phyloP scores from a whole-genome alignment of 2,329 filamentous ascomycete genomes.

The Cladosporium sp. region DNA sequence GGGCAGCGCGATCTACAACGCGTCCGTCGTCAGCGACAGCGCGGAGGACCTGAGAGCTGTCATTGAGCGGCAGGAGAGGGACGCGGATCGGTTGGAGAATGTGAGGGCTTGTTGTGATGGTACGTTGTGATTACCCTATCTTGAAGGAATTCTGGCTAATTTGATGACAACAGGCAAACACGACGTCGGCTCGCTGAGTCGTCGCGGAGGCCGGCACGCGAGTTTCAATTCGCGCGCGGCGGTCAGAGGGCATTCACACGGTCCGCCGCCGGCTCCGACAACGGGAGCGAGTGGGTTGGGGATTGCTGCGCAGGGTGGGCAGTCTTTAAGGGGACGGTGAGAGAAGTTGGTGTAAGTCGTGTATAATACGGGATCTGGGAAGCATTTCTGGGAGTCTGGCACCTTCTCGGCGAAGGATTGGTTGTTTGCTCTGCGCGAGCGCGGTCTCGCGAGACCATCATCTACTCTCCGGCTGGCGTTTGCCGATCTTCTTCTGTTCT shows the following conservation, averaged over 20 bases:
- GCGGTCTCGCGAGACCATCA: too few relatives aligned
- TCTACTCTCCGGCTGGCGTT: too few relatives aligned
- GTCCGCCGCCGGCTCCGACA: conserved; percentile 10
- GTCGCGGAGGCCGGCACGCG: not conserved
- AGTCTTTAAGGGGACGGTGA: too few relatives aligned
- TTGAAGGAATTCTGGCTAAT: too few relatives aligned
- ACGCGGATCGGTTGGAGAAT: conserved; percentile 80
- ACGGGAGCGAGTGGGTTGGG: too few relatives aligned
- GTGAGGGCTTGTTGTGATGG: conserved; percentile 96
- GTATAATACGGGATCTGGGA: too few relatives aligned
- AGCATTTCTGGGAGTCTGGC: too few relatives aligned
- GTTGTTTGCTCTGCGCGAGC: too few relatives aligned
- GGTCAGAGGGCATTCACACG: conserved; percentile 4
- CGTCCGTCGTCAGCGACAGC: conserved; percentile 54
- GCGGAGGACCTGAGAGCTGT: conserved; percentile 76
- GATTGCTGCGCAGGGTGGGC: too few relatives aligned
- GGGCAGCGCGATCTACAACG: conserved; percentile 38
- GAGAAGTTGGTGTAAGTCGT: too few relatives aligned
- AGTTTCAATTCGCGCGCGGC: not conserved
- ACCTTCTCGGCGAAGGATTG: too few relatives aligned
- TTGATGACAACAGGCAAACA: not conserved
- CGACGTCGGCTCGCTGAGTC: conserved; percentile 1
- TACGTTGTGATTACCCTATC: conserved; percentile 36
- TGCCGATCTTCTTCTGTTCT: too few relatives aligned
- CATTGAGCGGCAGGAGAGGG: conserved; percentile 69